Evolutionary conservation across 2,329 filamentous ascomycete genomes (phyloP).

Genomic region (Fusarium sp.): DNA sequence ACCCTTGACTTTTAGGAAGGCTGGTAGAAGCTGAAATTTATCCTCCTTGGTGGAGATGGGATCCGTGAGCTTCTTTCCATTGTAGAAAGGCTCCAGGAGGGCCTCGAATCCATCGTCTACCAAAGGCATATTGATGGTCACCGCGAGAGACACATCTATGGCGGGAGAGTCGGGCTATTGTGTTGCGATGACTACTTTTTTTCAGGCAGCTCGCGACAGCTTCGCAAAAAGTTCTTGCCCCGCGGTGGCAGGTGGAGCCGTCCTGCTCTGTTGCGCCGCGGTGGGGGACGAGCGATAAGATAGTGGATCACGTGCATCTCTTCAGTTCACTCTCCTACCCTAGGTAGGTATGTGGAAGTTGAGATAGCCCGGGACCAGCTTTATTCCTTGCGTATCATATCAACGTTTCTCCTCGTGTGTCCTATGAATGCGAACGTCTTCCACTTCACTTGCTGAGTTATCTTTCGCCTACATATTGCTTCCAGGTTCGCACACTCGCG

Average conservation of each 20-base stretch:
- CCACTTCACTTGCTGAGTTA: background rate
- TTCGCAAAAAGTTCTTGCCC: slow-evolving; percentile 50
- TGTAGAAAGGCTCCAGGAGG: slow-evolving; percentile 75
- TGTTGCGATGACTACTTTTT: slow-evolving; percentile 39
- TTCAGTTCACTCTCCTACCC: background rate
- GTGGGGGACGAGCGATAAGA: slow-evolving; percentile 45
- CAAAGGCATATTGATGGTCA: slow-evolving; percentile 60
- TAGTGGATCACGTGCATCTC: slow-evolving; percentile 35
- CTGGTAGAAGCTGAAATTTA: slow-evolving; percentile 96
- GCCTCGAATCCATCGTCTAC: slow-evolving; percentile 75
- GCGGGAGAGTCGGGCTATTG: slow-evolving; percentile 20
- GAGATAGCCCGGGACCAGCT: background rate
- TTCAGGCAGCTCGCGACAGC: slow-evolving; percentile 42
- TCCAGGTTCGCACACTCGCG: background rate
- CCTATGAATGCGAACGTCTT: background rate
- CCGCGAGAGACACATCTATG: slow-evolving; percentile 48
- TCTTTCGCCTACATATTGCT: background rate
- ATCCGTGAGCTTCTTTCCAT: slow-evolving; percentile 75
- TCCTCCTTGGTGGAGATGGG: slow-evolving; percentile 77
- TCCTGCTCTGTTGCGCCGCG: slow-evolving; percentile 35
- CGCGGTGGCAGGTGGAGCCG: slow-evolving; percentile 45
- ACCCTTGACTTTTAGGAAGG: slow-evolving; percentile 98
- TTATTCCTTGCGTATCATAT: background rate
- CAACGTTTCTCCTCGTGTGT: background rate
- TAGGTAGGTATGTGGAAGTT: background rate